Conservation (phyloP, 2,329 filamentous ascomycete genomes). For the Pseudocercospora fuligena region DNA sequence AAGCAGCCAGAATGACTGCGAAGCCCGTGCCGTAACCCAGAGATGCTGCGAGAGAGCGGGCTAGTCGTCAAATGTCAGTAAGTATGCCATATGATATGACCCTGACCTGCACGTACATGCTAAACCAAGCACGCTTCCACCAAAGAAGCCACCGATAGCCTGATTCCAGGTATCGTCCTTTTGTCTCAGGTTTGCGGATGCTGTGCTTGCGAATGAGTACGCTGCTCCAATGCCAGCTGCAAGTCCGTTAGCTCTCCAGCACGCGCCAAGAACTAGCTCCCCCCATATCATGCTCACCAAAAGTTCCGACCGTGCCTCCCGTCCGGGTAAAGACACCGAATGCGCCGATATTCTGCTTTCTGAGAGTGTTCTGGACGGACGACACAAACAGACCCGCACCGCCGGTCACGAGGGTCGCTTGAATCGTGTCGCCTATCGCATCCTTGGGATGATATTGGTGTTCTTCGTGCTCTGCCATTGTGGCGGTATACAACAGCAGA, state of each 20-base stretch:
- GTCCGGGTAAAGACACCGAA: slow-evolving; percentile 80
- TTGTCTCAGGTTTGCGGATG: slow-evolving; percentile 81
- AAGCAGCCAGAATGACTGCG: slow-evolving; percentile 64
- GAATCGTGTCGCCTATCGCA: slow-evolving; percentile 70
- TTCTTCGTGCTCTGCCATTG: slow-evolving; percentile 52
- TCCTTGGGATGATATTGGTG: slow-evolving; percentile 71
- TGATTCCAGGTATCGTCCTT: slow-evolving; percentile 80
- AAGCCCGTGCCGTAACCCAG: slow-evolving; percentile 69
- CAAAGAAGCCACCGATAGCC: slow-evolving; percentile 75
- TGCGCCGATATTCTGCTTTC: slow-evolving; percentile 79
- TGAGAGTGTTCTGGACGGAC: slow-evolving; percentile 83
- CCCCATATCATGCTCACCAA: slow-evolving; percentile 55
- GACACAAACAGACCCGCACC: slow-evolving; percentile 72
- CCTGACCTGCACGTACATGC: slow-evolving; percentile 60
- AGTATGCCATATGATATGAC: not conserved
- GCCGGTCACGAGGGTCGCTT: slow-evolving; percentile 68
- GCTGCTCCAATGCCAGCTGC: slow-evolving; percentile 73
- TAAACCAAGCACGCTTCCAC: slow-evolving; percentile 73
- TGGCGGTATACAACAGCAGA: slow-evolving; percentile 31
- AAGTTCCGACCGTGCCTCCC: slow-evolving; percentile 72
- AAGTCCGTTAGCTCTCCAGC: slow-evolving; percentile 15
- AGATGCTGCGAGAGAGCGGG: slow-evolving; percentile 69
- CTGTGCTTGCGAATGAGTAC: slow-evolving; percentile 77
- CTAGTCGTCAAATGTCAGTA: slow-evolving; percentile 32
- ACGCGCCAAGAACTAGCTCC: not conserved